Evolutionary conservation across 768 basidiomycete species (phyloP), one percentile per base, ranked within the genome.

Genomic region (Leccinum subgranulosum): DNA sequence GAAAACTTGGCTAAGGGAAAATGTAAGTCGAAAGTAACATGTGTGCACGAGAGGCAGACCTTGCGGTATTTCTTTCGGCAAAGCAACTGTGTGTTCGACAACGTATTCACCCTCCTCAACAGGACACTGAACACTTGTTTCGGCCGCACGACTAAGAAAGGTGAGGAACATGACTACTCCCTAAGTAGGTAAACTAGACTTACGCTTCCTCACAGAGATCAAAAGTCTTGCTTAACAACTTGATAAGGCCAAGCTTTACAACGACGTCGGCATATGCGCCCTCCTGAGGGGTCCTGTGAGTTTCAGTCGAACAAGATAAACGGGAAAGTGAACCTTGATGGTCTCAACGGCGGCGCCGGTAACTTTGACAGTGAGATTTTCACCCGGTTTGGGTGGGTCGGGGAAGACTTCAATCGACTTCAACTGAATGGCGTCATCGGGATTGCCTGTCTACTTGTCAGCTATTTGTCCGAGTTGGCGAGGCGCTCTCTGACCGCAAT

Each of bases 191-290:
- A 28, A 8, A 49, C n/a, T 1, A 19, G 23, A 84, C 94, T 66
- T 78, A 97, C 92, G 94, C 94, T 74, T 98, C 95, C 58, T 95
- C 81, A 69, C 96, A 98, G 31, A 98, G 74, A 62, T 98, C 92
- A 63, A 98, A 96, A 17, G 63, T 68, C 76, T 92, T 97, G 47
- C 78, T 73, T 31, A 98, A 75, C n/a, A 98, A 70, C 76, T 92
- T 97, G 68, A 99, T 83, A 28, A 92, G 75, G 25, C 97, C 97
- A n/a, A 98, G 79, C 73, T 98, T 98, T 55, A 99, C 96, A 1
- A 75, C 74, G 4, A 99, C 94, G 63, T 95, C 86, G 8, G 89
- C 96, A 65, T 84, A 90, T 39, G 96, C 90, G 6, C 97, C 97
- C 5, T 94, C 87, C 95, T 98, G 61, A 12, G 12, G 27, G 25